Evolutionary conservation across 2,329 filamentous ascomycete genomes (phyloP), one percentile per base, ranked within the genome.

Genomic region (Ascochyta clinopodiicola): DNA sequence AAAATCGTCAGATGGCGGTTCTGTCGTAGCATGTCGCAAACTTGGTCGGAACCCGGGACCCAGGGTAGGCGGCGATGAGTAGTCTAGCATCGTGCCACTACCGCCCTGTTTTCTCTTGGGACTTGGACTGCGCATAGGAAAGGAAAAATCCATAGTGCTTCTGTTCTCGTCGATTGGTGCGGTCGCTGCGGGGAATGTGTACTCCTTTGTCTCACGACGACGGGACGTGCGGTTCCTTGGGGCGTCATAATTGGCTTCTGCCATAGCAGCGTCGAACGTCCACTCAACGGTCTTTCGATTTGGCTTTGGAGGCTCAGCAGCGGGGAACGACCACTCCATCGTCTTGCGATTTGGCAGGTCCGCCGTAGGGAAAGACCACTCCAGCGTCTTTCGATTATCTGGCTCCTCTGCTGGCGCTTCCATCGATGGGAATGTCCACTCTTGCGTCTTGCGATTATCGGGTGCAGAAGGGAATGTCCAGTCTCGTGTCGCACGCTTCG

Each of bases 381-480:
- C 81, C 75, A 81, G 81, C 0, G 79, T 81, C 8, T 73, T 74
- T n/a, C 79, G 77, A 67, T 78, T 70, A 12, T 60, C 74, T 34
- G 51, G 39, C 15, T 67, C 52, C 19, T 65, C 56, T 24, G 67
- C 57, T 35, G 71, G 72, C 57, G 73, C 73, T 17, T 77, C 73
- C 64, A 70, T 71, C 9, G 66, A 72, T 2, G 82, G 81, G 57
- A 85, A 85, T 12, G 79, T 83, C 83, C 83, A 86, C 31, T 84
- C 81, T 72, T 80, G 80, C 0, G 79, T 81, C 6, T 72, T 73
- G 31, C 79, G 75, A 67, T 77, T 69, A 19, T 59, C 74, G 29
- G 50, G 19, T 10, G 62, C 48, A 19, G 61, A 57, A 21, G 81
- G 80, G 57, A 84, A 84, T 10, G 78, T 82, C 82, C 82, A 85